These are phyloP conservation scores for Butyriboletus appendiculatus DNA, from an alignment of 1,284 basidiomycete species.

Conservation along the genomic window DNA sequence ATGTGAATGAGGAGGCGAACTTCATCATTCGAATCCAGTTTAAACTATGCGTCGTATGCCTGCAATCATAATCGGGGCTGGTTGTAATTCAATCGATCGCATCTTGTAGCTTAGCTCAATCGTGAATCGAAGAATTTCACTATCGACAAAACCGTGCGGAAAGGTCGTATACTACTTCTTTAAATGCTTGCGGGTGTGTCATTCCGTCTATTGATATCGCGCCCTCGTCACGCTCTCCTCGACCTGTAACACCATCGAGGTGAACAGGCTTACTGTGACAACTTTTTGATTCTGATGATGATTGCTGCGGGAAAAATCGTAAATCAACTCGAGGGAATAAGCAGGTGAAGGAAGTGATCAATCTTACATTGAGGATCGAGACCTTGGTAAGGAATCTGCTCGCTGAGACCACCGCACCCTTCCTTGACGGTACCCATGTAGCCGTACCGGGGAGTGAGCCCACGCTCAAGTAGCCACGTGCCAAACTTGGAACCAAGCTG, in stretches of 20 bases:
- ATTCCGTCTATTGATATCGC: background rate
- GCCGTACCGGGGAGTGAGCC: constrained; percentile 75
- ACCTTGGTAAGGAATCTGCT: constrained; percentile 77
- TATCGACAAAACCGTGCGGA: background rate
- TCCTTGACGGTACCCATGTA: constrained; percentile 83
- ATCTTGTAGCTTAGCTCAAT: too few species aligned
- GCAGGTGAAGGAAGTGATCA: background rate
- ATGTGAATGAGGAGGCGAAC: too few species aligned
- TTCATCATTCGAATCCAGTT: too few species aligned
- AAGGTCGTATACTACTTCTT: constrained; percentile 11
- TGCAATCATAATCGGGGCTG: too few species aligned
- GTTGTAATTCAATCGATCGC: too few species aligned
- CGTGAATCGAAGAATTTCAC: background rate
- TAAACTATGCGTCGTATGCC: too few species aligned
- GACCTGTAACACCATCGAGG: background rate
- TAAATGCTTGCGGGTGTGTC: background rate
- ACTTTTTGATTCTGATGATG: constrained; percentile 60
- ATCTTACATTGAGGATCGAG: constrained; percentile 70
- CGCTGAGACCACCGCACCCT: constrained; percentile 80
- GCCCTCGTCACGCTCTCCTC: background rate
- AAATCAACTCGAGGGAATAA: constrained; percentile 10
- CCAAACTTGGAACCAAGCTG: constrained; percentile 81
- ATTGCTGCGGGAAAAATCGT: constrained; percentile 51
- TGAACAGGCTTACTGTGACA: constrained; percentile 35
- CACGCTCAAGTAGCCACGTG: constrained; percentile 81